Evolutionary conservation across 2,329 filamentous ascomycete species (phyloP), one percentile per base, ranked within the genome.

Genomic region (Scedosporium apiospermum): DNA sequence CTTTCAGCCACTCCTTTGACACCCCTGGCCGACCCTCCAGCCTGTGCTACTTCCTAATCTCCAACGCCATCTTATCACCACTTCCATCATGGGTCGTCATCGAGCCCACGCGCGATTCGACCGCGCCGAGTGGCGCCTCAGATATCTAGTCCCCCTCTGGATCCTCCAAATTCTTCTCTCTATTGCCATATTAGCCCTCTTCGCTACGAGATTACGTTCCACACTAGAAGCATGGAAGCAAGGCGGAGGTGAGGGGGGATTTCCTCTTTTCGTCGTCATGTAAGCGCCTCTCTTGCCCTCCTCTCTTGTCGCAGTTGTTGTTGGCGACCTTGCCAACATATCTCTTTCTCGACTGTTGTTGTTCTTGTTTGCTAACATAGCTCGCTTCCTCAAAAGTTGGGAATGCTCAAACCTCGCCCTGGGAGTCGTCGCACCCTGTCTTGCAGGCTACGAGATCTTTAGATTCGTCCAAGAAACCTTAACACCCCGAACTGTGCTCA

Each of bases 401-500:
- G 80, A 84, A 69, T 73, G 70, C 23, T 77, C 76, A 60, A 85
- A 83, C 65, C 75, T 85, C 58, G 76, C 65, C 61, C 74, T 85
- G 61, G 79, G 81, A 16, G 69, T 79, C 27, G 64, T 81, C 44
- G 76, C 78, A 0, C 75, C 82, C 5, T 41, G 78, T 38, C 75
- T 80, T 68, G 81, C 76, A 14, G 69, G 79, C 51, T 67, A 80
- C 63, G 79, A 82, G 65, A 74, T 83, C 38, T 76, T 73, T 53
- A 78, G 73, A 66, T 78, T 75, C 63, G 73, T 76, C 58, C 73
- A 76, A 34, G 80, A 84, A 69, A 75, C 77, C 1, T 69, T 85
- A 62, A 84, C 82, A 10, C 82, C 82, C 2, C 79, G 82, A 70
- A 78, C 77, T 4, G 77, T 85, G 74, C 71, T 85, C 3, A 78